These are phyloP conservation scores for Centaurea solstitialis DNA, from an alignment of 129 eudicot species.

Conservation along the genomic window DNA sequence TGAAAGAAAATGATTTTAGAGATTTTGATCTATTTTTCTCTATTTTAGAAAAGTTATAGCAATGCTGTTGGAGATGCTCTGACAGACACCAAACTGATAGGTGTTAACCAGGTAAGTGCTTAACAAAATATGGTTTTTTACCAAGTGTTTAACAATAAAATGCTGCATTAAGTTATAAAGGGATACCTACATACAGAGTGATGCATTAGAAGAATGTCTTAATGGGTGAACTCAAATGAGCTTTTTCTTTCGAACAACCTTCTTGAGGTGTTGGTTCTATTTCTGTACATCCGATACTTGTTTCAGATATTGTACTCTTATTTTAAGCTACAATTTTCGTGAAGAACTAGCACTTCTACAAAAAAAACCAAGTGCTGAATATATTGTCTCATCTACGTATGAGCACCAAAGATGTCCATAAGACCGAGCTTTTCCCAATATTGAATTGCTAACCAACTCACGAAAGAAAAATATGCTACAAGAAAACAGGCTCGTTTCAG, in stretches of 20 bases:
- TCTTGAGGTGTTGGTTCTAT: constrained; percentile 1
- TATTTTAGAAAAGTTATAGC: too few relatives aligned
- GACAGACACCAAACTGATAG: not conserved
- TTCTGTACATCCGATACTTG: constrained; percentile 24
- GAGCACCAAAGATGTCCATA: constrained; percentile 40
- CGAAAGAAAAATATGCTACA: constrained; percentile 70
- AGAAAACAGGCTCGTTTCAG: constrained; percentile 61
- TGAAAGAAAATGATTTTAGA: too few relatives aligned
- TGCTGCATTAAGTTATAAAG: not conserved
- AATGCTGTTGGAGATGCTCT: too few relatives aligned
- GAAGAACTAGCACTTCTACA: constrained; percentile 26
- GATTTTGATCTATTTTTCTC: too few relatives aligned
- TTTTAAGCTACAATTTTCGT: constrained; percentile 19
- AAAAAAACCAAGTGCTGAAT: constrained; percentile 26
- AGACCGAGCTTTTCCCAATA: constrained; percentile 74
- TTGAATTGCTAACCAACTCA: constrained; percentile 73
- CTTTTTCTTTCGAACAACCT: not conserved
- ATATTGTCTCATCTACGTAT: constrained; percentile 33
- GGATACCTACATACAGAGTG: not conserved
- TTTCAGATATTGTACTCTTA: constrained; percentile 13
- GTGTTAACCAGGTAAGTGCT: not conserved
- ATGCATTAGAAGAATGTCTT: not conserved
- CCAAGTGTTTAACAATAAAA: not conserved
- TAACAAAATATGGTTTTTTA: not conserved
- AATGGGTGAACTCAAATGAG: not conserved